Percentiles rank a stretch among this genome's conserved stretches.
These are phyloP conservation scores for Caloboletus firmus DNA, from an alignment of 1,284 basidiomycete genomes.

Conservation along the genomic window DNA sequence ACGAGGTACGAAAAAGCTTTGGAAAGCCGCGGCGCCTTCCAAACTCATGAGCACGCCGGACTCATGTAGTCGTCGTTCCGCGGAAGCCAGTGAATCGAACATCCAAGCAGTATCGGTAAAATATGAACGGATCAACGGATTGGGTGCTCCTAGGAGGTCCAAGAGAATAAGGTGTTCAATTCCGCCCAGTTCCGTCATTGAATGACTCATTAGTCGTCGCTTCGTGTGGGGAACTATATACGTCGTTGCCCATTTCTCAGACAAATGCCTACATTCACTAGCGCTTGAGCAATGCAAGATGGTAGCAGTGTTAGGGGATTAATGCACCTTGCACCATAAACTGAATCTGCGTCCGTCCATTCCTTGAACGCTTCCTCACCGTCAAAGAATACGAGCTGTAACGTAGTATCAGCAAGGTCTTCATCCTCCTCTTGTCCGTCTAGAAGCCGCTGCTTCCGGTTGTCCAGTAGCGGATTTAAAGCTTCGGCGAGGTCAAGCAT, in stretches of 20 bases:
- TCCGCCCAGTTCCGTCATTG: conserved; percentile 64
- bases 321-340: conserved; percentile 85
- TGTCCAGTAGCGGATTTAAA: conserved; percentile 68
- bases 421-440: conserved; percentile 68
- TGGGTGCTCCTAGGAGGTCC: conserved; percentile 79
- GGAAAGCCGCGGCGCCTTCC: conserved; percentile 43
- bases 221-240: conserved; percentile 63
- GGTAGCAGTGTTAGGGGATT: background rate
- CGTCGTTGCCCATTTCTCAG: conserved; percentile 75
- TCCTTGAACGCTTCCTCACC: conserved; percentile 94
- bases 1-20: conserved; percentile 65
- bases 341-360: conserved; percentile 90
- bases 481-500: conserved; percentile 87
- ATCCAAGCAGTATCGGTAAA: conserved; percentile 92
- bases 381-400: conserved; percentile 97
- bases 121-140: conserved; percentile 74
- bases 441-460: conserved; percentile 56
- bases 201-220: conserved; percentile 56
- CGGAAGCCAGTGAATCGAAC: conserved; percentile 69
- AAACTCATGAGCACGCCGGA: conserved; percentile 51
- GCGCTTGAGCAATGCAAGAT: background rate
- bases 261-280: conserved; percentile 66
- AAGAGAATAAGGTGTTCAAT: conserved; percentile 91
- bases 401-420: conserved; percentile 76
- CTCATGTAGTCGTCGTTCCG: conserved; percentile 66